Conservation (phyloP, 805 yeast species). For the Jamesozyma gamospora region DNA sequence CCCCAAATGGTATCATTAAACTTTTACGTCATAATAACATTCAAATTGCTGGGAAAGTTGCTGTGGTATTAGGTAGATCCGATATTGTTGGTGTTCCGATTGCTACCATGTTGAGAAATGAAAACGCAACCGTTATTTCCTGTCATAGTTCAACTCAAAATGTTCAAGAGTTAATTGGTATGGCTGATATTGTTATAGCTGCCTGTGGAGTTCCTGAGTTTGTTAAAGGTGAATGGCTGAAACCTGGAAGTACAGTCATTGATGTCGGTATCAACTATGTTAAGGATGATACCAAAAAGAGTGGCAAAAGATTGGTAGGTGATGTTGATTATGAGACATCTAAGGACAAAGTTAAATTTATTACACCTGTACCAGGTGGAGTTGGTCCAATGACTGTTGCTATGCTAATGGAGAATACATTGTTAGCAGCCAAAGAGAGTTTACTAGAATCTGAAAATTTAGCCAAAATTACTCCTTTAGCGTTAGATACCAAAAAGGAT, state of each 20-base stretch:
- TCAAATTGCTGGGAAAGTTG: conserved; percentile 51
- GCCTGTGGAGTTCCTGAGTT: conserved; percentile 84
- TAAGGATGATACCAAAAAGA: conserved; percentile 61
- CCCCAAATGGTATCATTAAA: conserved; percentile 72
- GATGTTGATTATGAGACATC: conserved; percentile 81
- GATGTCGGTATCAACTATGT: conserved; percentile 94
- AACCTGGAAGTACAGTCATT: conserved; percentile 72
- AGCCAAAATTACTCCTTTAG: conserved; percentile 47
- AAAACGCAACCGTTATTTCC: conserved; percentile 66
- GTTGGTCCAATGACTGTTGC: conserved; percentile 99
- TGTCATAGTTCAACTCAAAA: conserved; percentile 60
- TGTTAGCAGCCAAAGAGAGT: conserved; percentile 63
- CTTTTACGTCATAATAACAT: conserved; percentile 50
- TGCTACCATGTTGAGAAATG: conserved; percentile 56
- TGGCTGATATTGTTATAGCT: conserved; percentile 73
- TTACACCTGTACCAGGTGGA: conserved; percentile 98
- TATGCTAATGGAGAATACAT: conserved; percentile 79
- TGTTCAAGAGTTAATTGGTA: conserved; percentile 39
- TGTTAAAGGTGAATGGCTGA: conserved; percentile 82
- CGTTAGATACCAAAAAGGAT: conserved; percentile 35
- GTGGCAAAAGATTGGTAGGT: conserved; percentile 83
- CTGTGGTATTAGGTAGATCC: conserved; percentile 79
- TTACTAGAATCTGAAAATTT: conserved; percentile 26
- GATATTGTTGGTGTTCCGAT: conserved; percentile 82
- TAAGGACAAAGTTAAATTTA: conserved; percentile 45